phyloP scores from a whole-genome alignment of 2,329 filamentous ascomycete genomes.

The Neonectria punicea region DNA sequence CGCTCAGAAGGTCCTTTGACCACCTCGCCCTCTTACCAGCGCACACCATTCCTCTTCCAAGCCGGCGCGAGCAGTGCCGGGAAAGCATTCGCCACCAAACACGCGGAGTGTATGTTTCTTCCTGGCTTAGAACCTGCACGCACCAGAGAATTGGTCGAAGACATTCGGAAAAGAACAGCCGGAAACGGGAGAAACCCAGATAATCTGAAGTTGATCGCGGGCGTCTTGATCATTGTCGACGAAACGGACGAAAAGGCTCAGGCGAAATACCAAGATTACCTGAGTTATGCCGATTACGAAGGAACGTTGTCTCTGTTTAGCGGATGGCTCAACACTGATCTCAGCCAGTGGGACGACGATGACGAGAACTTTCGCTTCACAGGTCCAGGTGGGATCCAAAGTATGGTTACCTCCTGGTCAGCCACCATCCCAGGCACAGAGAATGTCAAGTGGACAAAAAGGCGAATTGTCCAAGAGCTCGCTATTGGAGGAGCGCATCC shows the following conservation, averaged over 20 bases:
- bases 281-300: conserved; percentile 55
- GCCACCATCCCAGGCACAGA: conserved; percentile 17
- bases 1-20: conserved; percentile 54
- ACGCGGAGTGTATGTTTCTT: conserved; percentile 53
- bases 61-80: conserved; percentile 58
- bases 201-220: conserved; percentile 56
- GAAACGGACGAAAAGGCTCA: conserved; percentile 57
- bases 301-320: conserved; percentile 57
- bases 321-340: conserved; percentile 57
- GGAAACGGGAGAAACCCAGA: conserved; percentile 50
- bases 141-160: conserved; percentile 52
- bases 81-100: conserved; percentile 52
- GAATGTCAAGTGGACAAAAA: conserved; percentile 62
- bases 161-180: conserved; percentile 51
- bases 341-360: conserved; percentile 51
- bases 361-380: conserved; percentile 58
- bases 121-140: conserved; percentile 54
- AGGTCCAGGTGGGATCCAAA: conserved; percentile 52
- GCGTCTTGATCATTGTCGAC: conserved; percentile 55
- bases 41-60: conserved; percentile 58
- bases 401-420: conserved; percentile 22
- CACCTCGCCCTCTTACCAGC: conserved; percentile 55
- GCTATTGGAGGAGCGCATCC: conserved; percentile 54
- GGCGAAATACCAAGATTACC: conserved; percentile 53
- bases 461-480: conserved; percentile 64